phyloP scores from a whole-genome alignment of 1,284 basidiomycete species.

The Porodaedalea pini region DNA sequence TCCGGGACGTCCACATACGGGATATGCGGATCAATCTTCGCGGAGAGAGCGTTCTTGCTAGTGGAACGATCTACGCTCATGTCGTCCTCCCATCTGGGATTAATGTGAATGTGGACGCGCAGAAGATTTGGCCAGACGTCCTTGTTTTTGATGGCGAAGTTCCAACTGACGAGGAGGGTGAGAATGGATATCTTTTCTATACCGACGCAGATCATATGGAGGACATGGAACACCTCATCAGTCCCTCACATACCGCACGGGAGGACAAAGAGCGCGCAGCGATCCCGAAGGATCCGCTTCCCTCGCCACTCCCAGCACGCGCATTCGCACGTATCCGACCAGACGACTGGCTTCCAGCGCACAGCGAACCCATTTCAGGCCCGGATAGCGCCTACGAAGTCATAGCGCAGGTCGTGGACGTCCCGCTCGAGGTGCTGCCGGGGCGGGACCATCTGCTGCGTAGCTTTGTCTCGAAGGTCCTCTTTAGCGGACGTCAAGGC shows the following conservation, averaged over 20 bases:
- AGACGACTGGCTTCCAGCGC: constrained; percentile 59
- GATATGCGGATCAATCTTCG: constrained; percentile 66
- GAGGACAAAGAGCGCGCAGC: constrained; percentile 23
- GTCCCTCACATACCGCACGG: background rate
- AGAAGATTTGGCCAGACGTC: constrained; percentile 65
- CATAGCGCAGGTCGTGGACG: constrained; percentile 60
- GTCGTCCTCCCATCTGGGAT: constrained; percentile 67
- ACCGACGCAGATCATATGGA: background rate
- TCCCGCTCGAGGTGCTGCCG: constrained; percentile 69
- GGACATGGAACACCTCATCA: background rate
- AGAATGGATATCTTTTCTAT: constrained; percentile 2
- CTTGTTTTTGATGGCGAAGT: constrained; percentile 70
- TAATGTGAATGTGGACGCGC: constrained; percentile 56
- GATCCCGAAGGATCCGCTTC: constrained; percentile 46
- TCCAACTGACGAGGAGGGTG: constrained; percentile 33
- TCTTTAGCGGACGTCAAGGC: constrained; percentile 42
- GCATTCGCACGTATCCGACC: constrained; percentile 74
- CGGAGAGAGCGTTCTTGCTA: constrained; percentile 49
- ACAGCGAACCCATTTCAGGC: constrained; percentile 33
- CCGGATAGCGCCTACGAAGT: constrained; percentile 46
- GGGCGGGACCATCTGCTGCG: constrained; percentile 71
- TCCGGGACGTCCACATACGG: constrained; percentile 65
- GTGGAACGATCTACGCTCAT: constrained; percentile 58
- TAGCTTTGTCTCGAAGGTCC: constrained; percentile 69
- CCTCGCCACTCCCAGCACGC: constrained; percentile 58